These are phyloP conservation scores for Skeletonema costatum DNA, from an alignment of 108 stramenopile species.

Conservation along the genomic window DNA sequence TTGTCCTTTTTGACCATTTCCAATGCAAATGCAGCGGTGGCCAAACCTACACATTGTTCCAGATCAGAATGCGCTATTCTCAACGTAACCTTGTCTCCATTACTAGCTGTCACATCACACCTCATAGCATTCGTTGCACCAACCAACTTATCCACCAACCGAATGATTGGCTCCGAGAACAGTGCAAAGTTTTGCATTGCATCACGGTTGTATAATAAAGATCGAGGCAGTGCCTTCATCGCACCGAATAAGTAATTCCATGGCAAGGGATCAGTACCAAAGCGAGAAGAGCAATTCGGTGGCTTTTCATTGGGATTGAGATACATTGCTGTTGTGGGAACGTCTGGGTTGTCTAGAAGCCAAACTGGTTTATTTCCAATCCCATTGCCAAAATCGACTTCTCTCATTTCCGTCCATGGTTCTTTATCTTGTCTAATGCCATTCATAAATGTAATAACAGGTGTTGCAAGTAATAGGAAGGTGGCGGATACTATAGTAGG, in stretches of 20 bases:
- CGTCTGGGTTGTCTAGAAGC: conserved; percentile 76
- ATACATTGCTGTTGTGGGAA: conserved; percentile 56
- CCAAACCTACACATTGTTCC: conserved; percentile 83
- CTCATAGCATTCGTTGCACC: conserved; percentile 59
- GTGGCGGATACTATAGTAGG: conserved; percentile 83
- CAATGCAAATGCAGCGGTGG: conserved; percentile 73
- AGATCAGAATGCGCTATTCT: conserved; percentile 75
- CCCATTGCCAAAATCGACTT: conserved; percentile 49
- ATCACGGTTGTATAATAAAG: conserved; percentile 64
- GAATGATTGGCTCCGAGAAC: conserved; percentile 84
- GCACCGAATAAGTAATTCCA: conserved; percentile 86
- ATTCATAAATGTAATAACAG: conserved; percentile 58
- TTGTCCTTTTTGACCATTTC: conserved; percentile 50
- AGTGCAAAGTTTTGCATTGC: conserved; percentile 73
- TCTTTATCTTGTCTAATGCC: conserved; percentile 50
- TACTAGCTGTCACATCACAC: conserved; percentile 24
- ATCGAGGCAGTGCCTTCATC: conserved; percentile 63
- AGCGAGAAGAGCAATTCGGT: conserved; percentile 52
- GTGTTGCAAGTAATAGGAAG: conserved; percentile 77
- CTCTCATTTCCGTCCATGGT: conserved; percentile 44
- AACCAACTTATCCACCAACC: conserved; percentile 81
- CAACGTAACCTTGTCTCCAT: conserved; percentile 26
- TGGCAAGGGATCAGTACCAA: conserved; percentile 79
- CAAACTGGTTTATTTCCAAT: conserved; percentile 65
- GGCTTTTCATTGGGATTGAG: conserved; percentile 4